Percentiles rank a stretch among this genome's conserved stretches.
phyloP scores from a whole-genome alignment of 2,329 filamentous ascomycete genomes.

The Cercospora zeae-maydis region DNA sequence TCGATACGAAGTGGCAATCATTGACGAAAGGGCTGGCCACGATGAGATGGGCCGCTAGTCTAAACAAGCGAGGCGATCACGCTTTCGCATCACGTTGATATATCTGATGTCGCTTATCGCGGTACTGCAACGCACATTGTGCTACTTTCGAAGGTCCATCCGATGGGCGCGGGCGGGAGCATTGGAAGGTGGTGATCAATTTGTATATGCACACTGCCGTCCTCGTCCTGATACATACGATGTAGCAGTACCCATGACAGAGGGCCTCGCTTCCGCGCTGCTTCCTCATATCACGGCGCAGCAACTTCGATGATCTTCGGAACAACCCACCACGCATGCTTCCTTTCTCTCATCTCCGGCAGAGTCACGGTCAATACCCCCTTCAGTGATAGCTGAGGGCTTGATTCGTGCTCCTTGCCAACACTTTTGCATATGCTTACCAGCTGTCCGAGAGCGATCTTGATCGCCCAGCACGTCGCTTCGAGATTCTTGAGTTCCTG shows the following conservation, averaged over 20 bases:
- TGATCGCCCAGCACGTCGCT: slow-evolving; percentile 33
- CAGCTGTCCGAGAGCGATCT: slow-evolving; percentile 26
- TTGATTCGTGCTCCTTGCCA: slow-evolving; percentile 14
- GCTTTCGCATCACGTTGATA: neutral
- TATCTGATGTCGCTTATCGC: neutral
- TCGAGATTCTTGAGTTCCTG: slow-evolving; percentile 37
- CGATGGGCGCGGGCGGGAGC: neutral
- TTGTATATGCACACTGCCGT: neutral
- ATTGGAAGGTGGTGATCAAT: neutral
- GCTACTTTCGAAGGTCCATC: no score
- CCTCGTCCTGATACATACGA: neutral
- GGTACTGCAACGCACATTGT: neutral
- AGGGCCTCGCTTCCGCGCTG: neutral
- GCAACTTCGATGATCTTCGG: slow-evolving; percentile 36
- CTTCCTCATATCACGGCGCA: neutral
- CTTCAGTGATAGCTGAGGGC: slow-evolving; percentile 11
- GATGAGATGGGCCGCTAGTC: neutral
- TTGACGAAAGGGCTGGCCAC: neutral
- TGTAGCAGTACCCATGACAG: no score
- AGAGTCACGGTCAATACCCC: slow-evolving; percentile 36
- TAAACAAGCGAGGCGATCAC: neutral
- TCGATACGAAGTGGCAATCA: neutral
- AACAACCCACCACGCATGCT: slow-evolving; percentile 48
- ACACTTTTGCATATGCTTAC: slow-evolving; percentile 23
- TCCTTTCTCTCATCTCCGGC: slow-evolving; percentile 40